Evolutionary conservation across 306 rosid species (phyloP).

Genomic region (Canavalia gladiata): DNA sequence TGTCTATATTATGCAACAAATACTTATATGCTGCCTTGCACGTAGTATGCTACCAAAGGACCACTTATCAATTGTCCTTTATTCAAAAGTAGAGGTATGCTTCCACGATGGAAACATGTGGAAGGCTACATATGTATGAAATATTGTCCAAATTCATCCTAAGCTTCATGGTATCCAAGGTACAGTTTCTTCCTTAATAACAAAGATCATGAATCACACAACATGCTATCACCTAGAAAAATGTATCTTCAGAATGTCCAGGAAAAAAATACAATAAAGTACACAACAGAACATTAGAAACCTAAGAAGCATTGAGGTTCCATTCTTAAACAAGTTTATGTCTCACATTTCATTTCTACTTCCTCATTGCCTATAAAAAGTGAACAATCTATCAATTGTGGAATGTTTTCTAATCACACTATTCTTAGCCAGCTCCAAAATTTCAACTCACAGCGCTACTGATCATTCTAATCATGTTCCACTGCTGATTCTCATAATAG

Average conservation of each 20-base stretch:
- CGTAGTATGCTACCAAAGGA: neutral
- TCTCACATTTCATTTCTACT: constrained; percentile 9
- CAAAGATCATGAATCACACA: constrained; percentile 2
- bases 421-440: constrained; percentile 7
- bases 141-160: neutral
- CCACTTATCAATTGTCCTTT: neutral
- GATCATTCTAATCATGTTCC: neutral
- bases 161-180: constrained; percentile 7
- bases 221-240: neutral
- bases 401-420: neutral
- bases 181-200: neutral
- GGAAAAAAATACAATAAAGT: neutral
- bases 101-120: neutral
- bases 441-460: constrained; percentile 11
- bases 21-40: constrained; percentile 4
- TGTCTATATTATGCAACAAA: constrained; percentile 13
- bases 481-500: neutral
- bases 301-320: neutral
- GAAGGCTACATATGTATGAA: too few relatives aligned
- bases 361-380: neutral
- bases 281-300: constrained; percentile 3
- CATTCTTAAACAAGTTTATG: neutral
- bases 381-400: constrained; percentile 16
- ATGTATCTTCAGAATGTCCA: neutral
- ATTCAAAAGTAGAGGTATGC: neutral